Evolutionary conservation across 257 asterid genomes (phyloP), one percentile per base, ranked within the genome.

Genomic region (Lantana camara): DNA sequence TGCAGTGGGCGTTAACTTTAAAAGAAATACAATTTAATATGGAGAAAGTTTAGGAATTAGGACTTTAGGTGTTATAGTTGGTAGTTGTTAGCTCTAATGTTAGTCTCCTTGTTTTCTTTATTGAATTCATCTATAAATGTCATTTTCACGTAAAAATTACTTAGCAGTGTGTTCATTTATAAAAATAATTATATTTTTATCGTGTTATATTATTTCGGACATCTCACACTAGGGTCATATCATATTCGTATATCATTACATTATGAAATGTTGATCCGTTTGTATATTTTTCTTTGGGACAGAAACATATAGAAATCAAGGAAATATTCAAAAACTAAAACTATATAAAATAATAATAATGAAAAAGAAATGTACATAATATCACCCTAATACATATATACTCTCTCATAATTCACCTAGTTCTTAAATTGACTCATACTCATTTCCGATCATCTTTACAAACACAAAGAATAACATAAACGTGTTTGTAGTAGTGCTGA

Each of bases 351-450:
- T n/a, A n/a, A n/a, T n/a, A n/a, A n/a, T n/a, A n/a, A n/a, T n/a
- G n/a, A n/a, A n/a, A n/a, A n/a, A n/a, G n/a, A 27, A 60, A 57
- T n/a, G 54, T 27, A 35, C 52, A n/a, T 48, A 37, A 38, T 38
- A 49, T 46, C 8, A 56, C 57, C 16, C 35, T 19, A 17, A 3
- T 17, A 52, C 9, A 11, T 49, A 49, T 20, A 9, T 24, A 56
- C 79, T 67, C 82, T 85, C 85, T 37, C 87, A 66, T 80, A 78
- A 78, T 76, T 74, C 84, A 73, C 83, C 82, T 62, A 64, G 17
- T 38, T 53, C n/a, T n/a, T n/a, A n/a, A 5, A 16, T 44, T n/a
- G 20, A 13, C 62, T 29, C 49, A 42, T 54, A 35, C 62, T 27
- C 11, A 2, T 44, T 57, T 60, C 79, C 38, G 75, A 72, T 56